phyloP scores from a whole-genome alignment of 2,329 filamentous ascomycete genomes.

The Arthroderma sp. region DNA sequence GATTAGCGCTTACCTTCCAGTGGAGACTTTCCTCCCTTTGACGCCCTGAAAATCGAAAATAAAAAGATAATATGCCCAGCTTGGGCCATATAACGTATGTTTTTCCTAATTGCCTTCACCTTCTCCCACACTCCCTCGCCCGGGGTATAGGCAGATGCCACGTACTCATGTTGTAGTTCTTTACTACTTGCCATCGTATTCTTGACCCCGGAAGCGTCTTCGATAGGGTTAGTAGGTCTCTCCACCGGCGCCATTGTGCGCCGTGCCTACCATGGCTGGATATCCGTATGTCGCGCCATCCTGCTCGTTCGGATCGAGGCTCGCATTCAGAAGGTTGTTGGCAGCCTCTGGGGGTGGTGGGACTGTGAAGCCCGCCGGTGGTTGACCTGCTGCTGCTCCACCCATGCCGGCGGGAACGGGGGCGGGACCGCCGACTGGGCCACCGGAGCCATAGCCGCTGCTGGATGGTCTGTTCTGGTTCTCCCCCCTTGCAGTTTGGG shows the following conservation, averaged over 20 bases:
- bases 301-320: slow-evolving; percentile 35
- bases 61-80: not conserved
- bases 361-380: slow-evolving; percentile 26
- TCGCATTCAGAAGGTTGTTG: slow-evolving; percentile 34
- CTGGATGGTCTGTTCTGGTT: slow-evolving; percentile 48
- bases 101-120: not conserved
- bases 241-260: slow-evolving; percentile 37
- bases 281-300: slow-evolving; percentile 36
- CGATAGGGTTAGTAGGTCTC: slow-evolving; percentile 30
- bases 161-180: slow-evolving; percentile 12
- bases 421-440: slow-evolving; percentile 21
- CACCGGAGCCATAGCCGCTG: slow-evolving; percentile 35
- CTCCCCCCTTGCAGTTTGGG: slow-evolving; percentile 62
- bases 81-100: not conserved
- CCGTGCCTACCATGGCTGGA: slow-evolving; percentile 34
- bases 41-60: not conserved
- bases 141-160: slow-evolving; percentile 14
- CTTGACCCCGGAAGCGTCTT: slow-evolving; percentile 15
- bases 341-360: slow-evolving; percentile 33
- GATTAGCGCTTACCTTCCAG: not conserved
- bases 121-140: slow-evolving; percentile 9
- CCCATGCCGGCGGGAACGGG: slow-evolving; percentile 6
- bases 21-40: not conserved
- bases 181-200: slow-evolving; percentile 8
- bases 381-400: slow-evolving; percentile 20